These are phyloP conservation scores for Haplographium delicatum DNA, from an alignment of 495 filamentous ascomycete species.

Conservation along the genomic window DNA sequence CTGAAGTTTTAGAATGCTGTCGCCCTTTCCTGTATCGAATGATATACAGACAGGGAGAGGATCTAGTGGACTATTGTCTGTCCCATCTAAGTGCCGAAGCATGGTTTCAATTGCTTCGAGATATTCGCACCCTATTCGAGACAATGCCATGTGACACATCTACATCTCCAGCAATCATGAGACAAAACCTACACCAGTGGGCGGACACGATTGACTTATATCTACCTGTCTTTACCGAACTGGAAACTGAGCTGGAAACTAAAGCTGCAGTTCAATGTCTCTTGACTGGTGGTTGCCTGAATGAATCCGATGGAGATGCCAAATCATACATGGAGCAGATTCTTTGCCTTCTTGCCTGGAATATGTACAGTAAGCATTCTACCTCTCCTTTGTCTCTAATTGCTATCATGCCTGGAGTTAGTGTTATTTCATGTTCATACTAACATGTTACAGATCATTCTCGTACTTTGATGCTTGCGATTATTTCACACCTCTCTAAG, in stretches of 20 bases:
- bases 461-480: background rate
- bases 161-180: background rate
- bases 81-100: background rate
- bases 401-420: background rate
- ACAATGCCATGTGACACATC: background rate
- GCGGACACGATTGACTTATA: background rate
- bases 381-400: background rate
- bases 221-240: background rate
- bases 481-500: background rate
- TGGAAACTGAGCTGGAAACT: background rate
- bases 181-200: slow-evolving; percentile 1
- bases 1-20: slow-evolving; percentile 1
- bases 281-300: slow-evolving; percentile 1
- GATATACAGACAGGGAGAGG: background rate
- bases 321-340: background rate
- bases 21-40: slow-evolving; percentile 1
- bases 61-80: slow-evolving; percentile 3
- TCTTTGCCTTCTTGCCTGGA: background rate
- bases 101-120: slow-evolving; percentile 3
- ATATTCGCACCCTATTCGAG: background rate
- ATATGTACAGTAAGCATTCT: background rate
- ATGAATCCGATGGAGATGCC: background rate
- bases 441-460: background rate
- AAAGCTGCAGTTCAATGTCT: background rate
- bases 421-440: background rate